Conservation (phyloP, 768 basidiomycete species). For the Calocybe indica region DNA sequence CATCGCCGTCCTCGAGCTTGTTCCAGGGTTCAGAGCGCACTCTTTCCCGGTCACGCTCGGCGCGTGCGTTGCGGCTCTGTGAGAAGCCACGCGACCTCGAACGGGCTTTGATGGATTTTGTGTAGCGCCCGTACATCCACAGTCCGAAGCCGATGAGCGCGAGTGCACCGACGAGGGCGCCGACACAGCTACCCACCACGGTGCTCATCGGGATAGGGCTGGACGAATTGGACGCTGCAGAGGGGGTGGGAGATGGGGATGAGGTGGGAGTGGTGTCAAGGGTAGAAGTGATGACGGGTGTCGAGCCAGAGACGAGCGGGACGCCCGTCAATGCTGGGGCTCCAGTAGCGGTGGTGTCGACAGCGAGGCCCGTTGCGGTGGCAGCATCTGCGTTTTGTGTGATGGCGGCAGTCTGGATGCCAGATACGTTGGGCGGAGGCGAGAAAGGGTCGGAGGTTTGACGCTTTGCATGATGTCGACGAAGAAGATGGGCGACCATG, state of each 20-base stretch:
- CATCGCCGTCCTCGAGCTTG: constrained; percentile 47
- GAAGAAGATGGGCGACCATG: constrained; percentile 8
- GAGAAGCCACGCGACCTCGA: constrained; percentile 21
- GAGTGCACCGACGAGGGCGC: constrained; percentile 49
- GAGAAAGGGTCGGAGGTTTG: constrained; percentile 1
- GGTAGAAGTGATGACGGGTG: constrained; percentile 6
- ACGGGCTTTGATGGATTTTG: constrained; percentile 30
- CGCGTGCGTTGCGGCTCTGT: constrained; percentile 25
- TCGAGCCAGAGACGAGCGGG: constrained; percentile 1
- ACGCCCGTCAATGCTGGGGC: neutral
- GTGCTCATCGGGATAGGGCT: constrained; percentile 39
- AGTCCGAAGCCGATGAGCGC: constrained; percentile 46
- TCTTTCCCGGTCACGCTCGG: constrained; percentile 32
- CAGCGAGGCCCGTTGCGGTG: constrained; percentile 6
- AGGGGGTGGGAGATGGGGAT: constrained; percentile 9
- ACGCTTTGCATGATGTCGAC: constrained; percentile 7
- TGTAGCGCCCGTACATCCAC: constrained; percentile 49
- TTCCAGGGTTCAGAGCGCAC: constrained; percentile 52
- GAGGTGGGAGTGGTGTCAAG: constrained; percentile 8
- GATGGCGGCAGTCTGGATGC: constrained; percentile 8
- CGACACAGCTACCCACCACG: constrained; percentile 60
- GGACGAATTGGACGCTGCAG: constrained; percentile 16
- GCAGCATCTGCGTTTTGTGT: constrained; percentile 3
- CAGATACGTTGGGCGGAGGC: constrained; percentile 10
- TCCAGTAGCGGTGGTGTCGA: constrained; percentile 7